Evolutionary conservation across 2,329 filamentous ascomycete genomes (phyloP).

Genomic region (Aureobasidium sp.): DNA sequence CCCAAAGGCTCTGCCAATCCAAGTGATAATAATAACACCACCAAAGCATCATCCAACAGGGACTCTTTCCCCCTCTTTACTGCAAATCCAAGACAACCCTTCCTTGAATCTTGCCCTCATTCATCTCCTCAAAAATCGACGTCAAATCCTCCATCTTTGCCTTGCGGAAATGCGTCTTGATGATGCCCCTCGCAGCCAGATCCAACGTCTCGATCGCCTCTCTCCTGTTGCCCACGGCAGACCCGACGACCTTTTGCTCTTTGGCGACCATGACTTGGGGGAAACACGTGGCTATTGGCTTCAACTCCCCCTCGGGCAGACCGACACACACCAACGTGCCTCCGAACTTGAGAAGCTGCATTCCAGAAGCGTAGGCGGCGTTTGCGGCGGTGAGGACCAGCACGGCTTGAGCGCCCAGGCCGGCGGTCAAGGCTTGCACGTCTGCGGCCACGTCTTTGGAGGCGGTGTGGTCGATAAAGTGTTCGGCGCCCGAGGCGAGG

Average conservation of each 20-base stretch:
- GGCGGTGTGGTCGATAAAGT: slow-evolving; percentile 57
- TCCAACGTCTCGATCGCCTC: slow-evolving; percentile 46
- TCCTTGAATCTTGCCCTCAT: slow-evolving; percentile 38
- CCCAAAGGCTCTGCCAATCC: too few relatives aligned
- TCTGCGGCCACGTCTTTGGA: slow-evolving; percentile 45
- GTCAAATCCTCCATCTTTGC: slow-evolving; percentile 45
- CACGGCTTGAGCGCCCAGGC: slow-evolving; percentile 54
- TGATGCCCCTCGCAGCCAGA: slow-evolving; percentile 37
- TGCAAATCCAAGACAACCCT: slow-evolving; percentile 42
- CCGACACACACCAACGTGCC: slow-evolving; percentile 42
- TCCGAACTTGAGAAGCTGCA: slow-evolving; percentile 39
- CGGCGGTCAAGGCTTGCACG: slow-evolving; percentile 50
- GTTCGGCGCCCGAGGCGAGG: slow-evolving; percentile 56
- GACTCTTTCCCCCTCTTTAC: background rate
- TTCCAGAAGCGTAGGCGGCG: slow-evolving; percentile 37
- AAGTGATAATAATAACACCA: too few relatives aligned
- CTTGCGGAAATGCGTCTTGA: slow-evolving; percentile 42
- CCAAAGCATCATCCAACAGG: background rate
- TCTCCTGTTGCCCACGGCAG: slow-evolving; percentile 40
- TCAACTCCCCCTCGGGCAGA: slow-evolving; percentile 41
- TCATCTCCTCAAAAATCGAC: slow-evolving; percentile 41
- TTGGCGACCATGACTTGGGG: slow-evolving; percentile 38
- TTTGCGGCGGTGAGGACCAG: slow-evolving; percentile 48
- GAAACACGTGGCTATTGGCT: slow-evolving; percentile 37
- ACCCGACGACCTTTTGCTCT: slow-evolving; percentile 38